These are phyloP conservation scores for Pseudozyma thailandica DNA, from an alignment of 1,284 basidiomycete species.

Conservation along the genomic window DNA sequence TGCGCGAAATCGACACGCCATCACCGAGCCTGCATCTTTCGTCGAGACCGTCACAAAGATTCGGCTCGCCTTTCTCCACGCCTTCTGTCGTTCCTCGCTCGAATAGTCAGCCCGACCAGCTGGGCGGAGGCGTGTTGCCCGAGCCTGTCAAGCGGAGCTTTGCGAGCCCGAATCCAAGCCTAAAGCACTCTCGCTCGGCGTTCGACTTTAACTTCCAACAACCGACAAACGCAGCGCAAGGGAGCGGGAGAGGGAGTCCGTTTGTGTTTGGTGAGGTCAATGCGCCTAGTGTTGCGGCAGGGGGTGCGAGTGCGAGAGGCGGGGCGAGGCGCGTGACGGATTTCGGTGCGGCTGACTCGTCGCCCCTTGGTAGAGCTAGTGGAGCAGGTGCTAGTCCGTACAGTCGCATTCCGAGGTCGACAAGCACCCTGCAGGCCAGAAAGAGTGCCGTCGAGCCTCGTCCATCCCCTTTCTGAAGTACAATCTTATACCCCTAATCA, in stretches of 20 bases:
- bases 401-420: slow-evolving; percentile 29
- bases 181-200: slow-evolving; percentile 20
- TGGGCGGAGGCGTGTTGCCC: slow-evolving; percentile 9
- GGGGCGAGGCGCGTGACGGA: slow-evolving; percentile 24
- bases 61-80: slow-evolving; percentile 22
- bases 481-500: background rate
- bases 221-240: background rate
- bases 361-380: background rate
- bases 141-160: slow-evolving; percentile 40
- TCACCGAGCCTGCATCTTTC: slow-evolving; percentile 19
- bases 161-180: slow-evolving; percentile 3
- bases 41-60: slow-evolving; percentile 11
- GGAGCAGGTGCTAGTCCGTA: slow-evolving; percentile 5
- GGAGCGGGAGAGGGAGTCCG: slow-evolving; percentile 1
- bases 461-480: slow-evolving; percentile 6
- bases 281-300: background rate
- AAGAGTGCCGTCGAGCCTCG: slow-evolving; percentile 10
- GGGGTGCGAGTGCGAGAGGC: slow-evolving; percentile 1
- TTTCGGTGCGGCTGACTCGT: slow-evolving; percentile 1
- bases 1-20: slow-evolving; percentile 31
- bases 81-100: slow-evolving; percentile 4
- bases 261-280: slow-evolving; percentile 19
- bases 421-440: slow-evolving; percentile 12
- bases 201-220: slow-evolving; percentile 22
- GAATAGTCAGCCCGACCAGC: slow-evolving; percentile 13